Percentiles rank a stretch among this genome's conserved stretches.
These are phyloP conservation scores for Centrapalus pauciflorus DNA, from an alignment of 129 eudicot species.

Conservation along the genomic window DNA sequence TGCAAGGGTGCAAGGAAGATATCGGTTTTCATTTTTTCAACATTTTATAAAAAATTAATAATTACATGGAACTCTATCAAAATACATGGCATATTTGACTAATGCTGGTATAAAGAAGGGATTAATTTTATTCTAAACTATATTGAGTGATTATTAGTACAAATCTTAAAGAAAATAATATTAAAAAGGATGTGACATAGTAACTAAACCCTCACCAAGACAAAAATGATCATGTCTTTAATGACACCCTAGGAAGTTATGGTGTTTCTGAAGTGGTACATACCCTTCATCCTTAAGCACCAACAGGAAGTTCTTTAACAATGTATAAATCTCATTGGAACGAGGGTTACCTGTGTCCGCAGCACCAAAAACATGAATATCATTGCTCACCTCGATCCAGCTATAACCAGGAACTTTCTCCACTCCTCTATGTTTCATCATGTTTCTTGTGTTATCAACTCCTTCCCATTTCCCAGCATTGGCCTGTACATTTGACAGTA, in stretches of 20 bases:
- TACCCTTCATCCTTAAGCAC: slow-evolving; percentile 60
- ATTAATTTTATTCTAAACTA: no score
- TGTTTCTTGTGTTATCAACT: slow-evolving; percentile 43
- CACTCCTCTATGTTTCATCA: slow-evolving; percentile 70
- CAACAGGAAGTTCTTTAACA: slow-evolving; percentile 39
- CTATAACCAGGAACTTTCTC: slow-evolving; percentile 68
- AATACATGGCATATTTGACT: background rate
- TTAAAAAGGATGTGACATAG: background rate
- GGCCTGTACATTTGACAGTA: slow-evolving; percentile 69
- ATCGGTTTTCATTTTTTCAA: background rate
- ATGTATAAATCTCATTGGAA: slow-evolving; percentile 37
- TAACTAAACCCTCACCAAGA: background rate
- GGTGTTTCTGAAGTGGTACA: slow-evolving; percentile 8
- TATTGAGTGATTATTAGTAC: no score
- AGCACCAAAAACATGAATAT: slow-evolving; percentile 57
- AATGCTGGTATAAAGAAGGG: no score
- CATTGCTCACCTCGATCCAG: slow-evolving; percentile 64
- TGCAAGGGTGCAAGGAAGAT: no score
- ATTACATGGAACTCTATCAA: background rate
- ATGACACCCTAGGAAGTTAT: background rate
- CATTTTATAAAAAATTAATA: background rate
- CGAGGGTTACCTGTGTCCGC: slow-evolving; percentile 45
- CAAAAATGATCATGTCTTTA: background rate
- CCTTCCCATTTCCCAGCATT: slow-evolving; percentile 61
- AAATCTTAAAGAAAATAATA: no score